Conservation (phyloP, 129 eudicot species). For the Scalesia atractyloides region DNA sequence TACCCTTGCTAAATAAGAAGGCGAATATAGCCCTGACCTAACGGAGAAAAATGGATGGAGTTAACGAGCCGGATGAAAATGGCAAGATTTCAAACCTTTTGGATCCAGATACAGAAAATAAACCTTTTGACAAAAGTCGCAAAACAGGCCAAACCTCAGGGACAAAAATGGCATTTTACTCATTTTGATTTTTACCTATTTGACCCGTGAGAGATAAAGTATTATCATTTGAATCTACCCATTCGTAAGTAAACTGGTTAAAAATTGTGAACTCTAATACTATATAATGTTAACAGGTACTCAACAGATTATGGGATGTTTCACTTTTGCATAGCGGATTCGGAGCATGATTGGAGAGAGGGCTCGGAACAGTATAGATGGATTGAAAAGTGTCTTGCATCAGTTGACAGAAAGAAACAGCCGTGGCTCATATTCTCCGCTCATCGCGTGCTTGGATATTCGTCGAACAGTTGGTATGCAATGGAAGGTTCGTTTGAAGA, state of each 20-base stretch:
- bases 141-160: too few relatives aligned
- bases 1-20: too few relatives aligned
- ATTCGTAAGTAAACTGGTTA: background rate
- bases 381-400: conserved; percentile 79
- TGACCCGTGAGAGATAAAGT: background rate
- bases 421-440: conserved; percentile 87
- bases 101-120: too few relatives aligned
- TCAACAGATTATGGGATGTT: conserved; percentile 90
- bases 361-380: conserved; percentile 83
- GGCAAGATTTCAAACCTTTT: too few relatives aligned
- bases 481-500: conserved; percentile 79
- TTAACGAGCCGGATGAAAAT: too few relatives aligned
- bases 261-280: background rate
- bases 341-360: conserved; percentile 96
- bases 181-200: background rate
- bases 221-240: background rate
- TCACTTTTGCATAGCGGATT: conserved; percentile 88
- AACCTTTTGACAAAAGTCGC: too few relatives aligned
- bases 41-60: too few relatives aligned
- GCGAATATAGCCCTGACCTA: too few relatives aligned
- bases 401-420: conserved; percentile 77
- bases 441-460: conserved; percentile 87
- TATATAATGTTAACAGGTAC: conserved; percentile 48
- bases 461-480: conserved; percentile 63
- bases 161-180: too few relatives aligned